Conservation (phyloP, 2,329 filamentous ascomycete genomes). For the Exserohilum turcica region DNA sequence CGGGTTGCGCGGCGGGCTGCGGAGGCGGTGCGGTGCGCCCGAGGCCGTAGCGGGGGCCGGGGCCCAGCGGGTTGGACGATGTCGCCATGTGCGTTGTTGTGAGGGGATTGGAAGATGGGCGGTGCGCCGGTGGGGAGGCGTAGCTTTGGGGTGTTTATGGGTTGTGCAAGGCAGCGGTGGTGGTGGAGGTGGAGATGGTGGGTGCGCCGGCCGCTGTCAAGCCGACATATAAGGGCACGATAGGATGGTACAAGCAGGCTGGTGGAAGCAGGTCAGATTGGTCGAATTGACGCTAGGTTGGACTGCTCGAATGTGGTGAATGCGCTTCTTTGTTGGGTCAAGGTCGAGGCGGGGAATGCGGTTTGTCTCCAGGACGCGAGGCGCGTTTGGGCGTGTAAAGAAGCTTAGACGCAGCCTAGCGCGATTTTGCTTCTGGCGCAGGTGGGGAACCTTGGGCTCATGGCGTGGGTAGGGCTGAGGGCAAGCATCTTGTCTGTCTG, state of each 20-base stretch:
- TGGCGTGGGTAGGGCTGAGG: slow-evolving; percentile 10
- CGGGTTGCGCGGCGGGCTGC: slow-evolving; percentile 25
- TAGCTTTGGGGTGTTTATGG: slow-evolving; percentile 6
- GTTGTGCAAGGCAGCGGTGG: not conserved
- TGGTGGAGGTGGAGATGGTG: slow-evolving; percentile 9
- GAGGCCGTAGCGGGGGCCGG: slow-evolving; percentile 61
- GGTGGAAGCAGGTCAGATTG: not conserved
- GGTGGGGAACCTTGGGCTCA: slow-evolving; percentile 9
- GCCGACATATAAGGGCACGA: not conserved
- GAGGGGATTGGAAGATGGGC: not conserved
- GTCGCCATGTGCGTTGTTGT: slow-evolving; percentile 54
- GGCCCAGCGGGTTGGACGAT: slow-evolving; percentile 58
- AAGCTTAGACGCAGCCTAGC: slow-evolving; percentile 23
- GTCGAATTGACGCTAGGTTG: not conserved
- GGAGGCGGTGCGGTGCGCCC: slow-evolving; percentile 37
- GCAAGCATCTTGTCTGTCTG: not conserved
- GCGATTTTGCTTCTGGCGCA: slow-evolving; percentile 16
- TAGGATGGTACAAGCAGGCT: not conserved
- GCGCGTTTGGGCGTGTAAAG: slow-evolving; percentile 21
- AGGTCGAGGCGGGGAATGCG: slow-evolving; percentile 13
- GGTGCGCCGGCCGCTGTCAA: not conserved
- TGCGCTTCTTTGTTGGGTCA: slow-evolving; percentile 13
- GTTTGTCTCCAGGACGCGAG: slow-evolving; percentile 24
- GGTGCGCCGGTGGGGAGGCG: not conserved
- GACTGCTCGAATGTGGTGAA: slow-evolving; percentile 6